Conservation (phyloP, 1,284 basidiomycete species). For the Bondarzewia mesenterica region DNA sequence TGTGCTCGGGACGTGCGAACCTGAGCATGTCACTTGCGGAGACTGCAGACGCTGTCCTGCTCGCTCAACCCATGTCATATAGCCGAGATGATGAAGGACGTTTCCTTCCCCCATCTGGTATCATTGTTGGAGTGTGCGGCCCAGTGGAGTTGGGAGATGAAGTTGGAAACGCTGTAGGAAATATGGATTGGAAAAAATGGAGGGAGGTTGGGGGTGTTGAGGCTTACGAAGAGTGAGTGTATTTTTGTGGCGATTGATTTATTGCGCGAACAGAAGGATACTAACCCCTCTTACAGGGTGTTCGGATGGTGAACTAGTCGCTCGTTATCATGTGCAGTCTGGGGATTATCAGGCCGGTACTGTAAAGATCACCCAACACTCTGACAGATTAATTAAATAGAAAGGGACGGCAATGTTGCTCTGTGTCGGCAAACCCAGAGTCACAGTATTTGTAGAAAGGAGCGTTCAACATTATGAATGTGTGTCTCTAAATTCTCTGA, state of each 20-base stretch:
- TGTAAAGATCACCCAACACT: no score
- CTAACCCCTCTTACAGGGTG: not conserved
- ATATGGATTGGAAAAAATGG: constrained; percentile 37
- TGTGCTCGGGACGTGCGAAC: constrained; percentile 43
- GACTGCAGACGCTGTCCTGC: constrained; percentile 33
- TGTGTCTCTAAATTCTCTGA: no score
- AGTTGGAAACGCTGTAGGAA: constrained; percentile 41
- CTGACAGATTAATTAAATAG: no score
- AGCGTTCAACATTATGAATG: no score
- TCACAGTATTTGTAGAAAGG: no score
- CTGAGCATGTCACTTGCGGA: constrained; percentile 36
- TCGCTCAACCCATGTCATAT: not conserved
- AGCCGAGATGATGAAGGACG: no score
- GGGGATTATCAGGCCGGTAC: no score
- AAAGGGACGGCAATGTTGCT: no score
- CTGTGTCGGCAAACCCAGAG: no score
- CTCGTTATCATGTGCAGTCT: no score
- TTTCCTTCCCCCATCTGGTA: constrained; percentile 37
- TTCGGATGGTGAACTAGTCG: constrained; percentile 6
- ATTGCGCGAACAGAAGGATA: not conserved
- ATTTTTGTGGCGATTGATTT: not conserved
- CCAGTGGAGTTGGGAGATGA: constrained; percentile 48
- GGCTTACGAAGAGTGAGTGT: constrained; percentile 56
- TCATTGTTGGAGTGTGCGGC: constrained; percentile 63
- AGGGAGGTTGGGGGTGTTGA: constrained; percentile 63